phyloP scores from a whole-genome alignment of 2,329 filamentous ascomycete species.

The Penicillium sp. region DNA sequence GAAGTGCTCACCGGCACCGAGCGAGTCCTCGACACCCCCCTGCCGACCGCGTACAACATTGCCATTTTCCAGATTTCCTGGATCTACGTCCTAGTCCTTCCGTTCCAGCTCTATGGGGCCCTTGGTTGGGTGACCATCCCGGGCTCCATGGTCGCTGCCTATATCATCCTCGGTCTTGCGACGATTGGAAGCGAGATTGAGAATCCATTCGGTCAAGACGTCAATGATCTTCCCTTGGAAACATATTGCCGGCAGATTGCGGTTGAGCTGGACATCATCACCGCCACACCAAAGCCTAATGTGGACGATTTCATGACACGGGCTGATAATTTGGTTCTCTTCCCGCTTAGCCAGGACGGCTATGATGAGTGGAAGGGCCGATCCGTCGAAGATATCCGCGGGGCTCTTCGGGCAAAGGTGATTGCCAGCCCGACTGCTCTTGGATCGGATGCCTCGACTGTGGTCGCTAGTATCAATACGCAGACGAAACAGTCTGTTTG shows the following conservation, averaged over 20 bases:
- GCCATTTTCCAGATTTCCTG: conserved; percentile 85
- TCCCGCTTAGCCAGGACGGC: conserved; percentile 48
- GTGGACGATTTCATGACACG: conserved; percentile 53
- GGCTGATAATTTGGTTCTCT: conserved; percentile 43
- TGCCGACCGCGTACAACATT: conserved; percentile 82
- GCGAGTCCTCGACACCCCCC: conserved; percentile 78
- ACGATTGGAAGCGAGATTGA: conserved; percentile 81
- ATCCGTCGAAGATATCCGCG: conserved; percentile 52
- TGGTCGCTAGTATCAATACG: conserved; percentile 19
- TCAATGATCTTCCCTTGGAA: conserved; percentile 80
- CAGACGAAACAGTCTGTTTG: conserved; percentile 28
- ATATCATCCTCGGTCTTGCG: conserved; percentile 80
- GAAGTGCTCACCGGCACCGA: conserved; percentile 75
- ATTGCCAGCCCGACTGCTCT: conserved; percentile 19
- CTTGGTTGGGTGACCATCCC: conserved; percentile 79
- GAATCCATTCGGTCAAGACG: conserved; percentile 81
- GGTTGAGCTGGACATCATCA: conserved; percentile 74
- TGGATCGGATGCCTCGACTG: conserved; percentile 28
- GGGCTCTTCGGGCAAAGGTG: conserved; percentile 45
- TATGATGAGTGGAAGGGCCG: conserved; percentile 55
- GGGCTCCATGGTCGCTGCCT: conserved; percentile 70
- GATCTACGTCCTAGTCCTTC: conserved; percentile 78
- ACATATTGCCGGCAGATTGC: conserved; percentile 76
- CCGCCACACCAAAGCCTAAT: conserved; percentile 59
- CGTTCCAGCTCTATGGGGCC: conserved; percentile 72